A percentile compares a stretch with the other conserved stretches of the same genome.
These are phyloP conservation scores for Chaetomiaceae sp. DNA, from an alignment of 2,329 filamentous ascomycete genomes.

Conservation along the genomic window DNA sequence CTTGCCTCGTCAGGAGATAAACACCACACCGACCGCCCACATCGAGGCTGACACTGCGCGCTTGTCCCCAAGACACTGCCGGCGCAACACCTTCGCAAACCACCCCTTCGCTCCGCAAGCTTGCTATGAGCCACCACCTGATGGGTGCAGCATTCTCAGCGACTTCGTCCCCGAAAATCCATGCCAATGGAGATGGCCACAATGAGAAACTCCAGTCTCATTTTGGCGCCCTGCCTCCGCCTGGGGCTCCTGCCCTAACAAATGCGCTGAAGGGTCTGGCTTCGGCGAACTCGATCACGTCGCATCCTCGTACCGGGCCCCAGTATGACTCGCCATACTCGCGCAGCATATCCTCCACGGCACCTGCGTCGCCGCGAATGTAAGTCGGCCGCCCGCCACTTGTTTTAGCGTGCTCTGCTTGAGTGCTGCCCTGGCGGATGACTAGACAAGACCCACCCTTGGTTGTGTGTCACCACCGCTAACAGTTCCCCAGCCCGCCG, in stretches of 20 bases:
- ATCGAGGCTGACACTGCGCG: slow-evolving; percentile 22
- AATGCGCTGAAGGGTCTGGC: slow-evolving; percentile 36
- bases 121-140: slow-evolving; percentile 28
- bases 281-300: slow-evolving; percentile 33
- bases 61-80: slow-evolving; percentile 16
- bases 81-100: slow-evolving; percentile 18
- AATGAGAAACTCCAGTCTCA: slow-evolving; percentile 3
- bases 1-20: not conserved
- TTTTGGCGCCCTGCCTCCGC: slow-evolving; percentile 17
- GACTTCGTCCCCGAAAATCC: slow-evolving; percentile 24
- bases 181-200: slow-evolving; percentile 17
- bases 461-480: slow-evolving; percentile 1
- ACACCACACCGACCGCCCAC: slow-evolving; percentile 4
- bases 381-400: slow-evolving; percentile 35
- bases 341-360: slow-evolving; percentile 54
- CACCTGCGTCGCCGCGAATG: slow-evolving; percentile 55
- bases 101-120: slow-evolving; percentile 24
- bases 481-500: slow-evolving; percentile 49
- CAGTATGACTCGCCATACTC: slow-evolving; percentile 51
- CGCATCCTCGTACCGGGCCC: slow-evolving; percentile 29
- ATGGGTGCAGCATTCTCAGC: slow-evolving; percentile 32
- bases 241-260: slow-evolving; percentile 26
- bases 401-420: not conserved
- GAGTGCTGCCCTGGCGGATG: not conserved
- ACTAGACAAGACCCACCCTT: not conserved